These are phyloP conservation scores for Sphaerulina vaccinii DNA, from an alignment of 2,329 filamentous ascomycete species.

Conservation along the genomic window DNA sequence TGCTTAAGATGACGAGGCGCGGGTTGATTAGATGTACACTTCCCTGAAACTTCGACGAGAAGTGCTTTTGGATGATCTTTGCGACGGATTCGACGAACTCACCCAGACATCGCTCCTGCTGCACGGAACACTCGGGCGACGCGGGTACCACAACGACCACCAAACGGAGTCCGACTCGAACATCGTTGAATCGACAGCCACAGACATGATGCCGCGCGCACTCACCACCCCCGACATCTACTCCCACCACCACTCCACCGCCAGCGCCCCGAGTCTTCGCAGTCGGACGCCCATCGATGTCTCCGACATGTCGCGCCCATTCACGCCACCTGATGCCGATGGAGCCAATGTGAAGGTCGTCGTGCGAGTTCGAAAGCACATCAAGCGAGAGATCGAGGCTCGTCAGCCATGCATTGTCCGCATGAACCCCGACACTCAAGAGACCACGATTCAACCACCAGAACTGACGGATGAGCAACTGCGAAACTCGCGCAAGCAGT, in stretches of 20 bases:
- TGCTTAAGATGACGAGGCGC: too few relatives aligned
- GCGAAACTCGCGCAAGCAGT: slow-evolving; percentile 65
- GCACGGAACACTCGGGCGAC: not conserved
- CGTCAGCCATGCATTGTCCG: slow-evolving; percentile 80
- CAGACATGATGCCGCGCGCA: slow-evolving; percentile 7
- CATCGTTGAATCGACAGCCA: not conserved
- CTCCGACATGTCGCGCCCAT: slow-evolving; percentile 31
- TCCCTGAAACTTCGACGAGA: slow-evolving; percentile 19
- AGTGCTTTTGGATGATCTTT: slow-evolving; percentile 17
- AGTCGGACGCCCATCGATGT: slow-evolving; percentile 40
- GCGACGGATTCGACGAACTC: slow-evolving; percentile 17
- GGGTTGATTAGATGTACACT: slow-evolving; percentile 20
- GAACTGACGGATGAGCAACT: slow-evolving; percentile 28
- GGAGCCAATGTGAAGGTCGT: slow-evolving; percentile 54
- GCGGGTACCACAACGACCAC: too few relatives aligned
- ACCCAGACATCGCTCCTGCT: not conserved
- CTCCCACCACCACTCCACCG: slow-evolving; percentile 34
- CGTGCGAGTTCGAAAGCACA: slow-evolving; percentile 49
- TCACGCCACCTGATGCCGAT: slow-evolving; percentile 40
- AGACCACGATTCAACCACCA: slow-evolving; percentile 76
- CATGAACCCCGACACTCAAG: slow-evolving; percentile 86
- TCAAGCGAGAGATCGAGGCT: slow-evolving; percentile 68
- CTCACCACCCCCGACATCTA: slow-evolving; percentile 19
- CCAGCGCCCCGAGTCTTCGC: slow-evolving; percentile 47
- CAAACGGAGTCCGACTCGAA: not conserved